These are phyloP conservation scores for Glomus cerebriforme DNA, from an alignment of 192 early-diverging fungal species.

Conservation along the genomic window DNA sequence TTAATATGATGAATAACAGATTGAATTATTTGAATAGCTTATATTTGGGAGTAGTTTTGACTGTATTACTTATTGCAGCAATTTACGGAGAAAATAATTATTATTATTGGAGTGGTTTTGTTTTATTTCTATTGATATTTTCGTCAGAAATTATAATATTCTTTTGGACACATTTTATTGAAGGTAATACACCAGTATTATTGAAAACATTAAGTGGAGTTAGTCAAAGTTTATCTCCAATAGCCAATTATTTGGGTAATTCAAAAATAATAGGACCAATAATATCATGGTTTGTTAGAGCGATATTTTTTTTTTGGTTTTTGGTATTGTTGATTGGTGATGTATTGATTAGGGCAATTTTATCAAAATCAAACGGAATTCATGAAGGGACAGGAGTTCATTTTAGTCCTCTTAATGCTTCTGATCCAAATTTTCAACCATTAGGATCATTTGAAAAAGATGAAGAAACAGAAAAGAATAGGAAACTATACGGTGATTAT, in stretches of 20 bases:
- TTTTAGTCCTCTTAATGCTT: slow-evolving; percentile 41
- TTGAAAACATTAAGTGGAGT: neutral
- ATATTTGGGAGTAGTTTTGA: neutral
- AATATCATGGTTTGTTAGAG: neutral
- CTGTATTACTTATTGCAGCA: neutral
- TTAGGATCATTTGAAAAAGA: slow-evolving; percentile 43
- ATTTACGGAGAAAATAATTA: neutral
- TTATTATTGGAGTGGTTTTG: neutral
- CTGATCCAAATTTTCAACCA: slow-evolving; percentile 43
- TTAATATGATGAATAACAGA: too few species aligned
- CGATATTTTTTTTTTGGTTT: neutral
- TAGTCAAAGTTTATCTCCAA: neutral
- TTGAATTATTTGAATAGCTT: neutral
- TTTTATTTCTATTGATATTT: neutral
- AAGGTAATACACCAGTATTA: neutral
- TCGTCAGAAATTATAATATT: neutral
- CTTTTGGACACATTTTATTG: neutral
- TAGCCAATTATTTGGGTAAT: neutral
- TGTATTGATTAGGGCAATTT: neutral
- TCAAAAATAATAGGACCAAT: neutral
- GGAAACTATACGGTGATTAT: slow-evolving; percentile 5
- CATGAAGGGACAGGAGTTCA: slow-evolving; percentile 41
- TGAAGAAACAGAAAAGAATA: slow-evolving; percentile 37
- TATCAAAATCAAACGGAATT: slow-evolving; percentile 10
- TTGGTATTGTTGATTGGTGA: neutral